A percentile compares a stretch with the other conserved stretches of the same genome.
Conservation (phyloP, 73 alveolate genomes). For the Paramecium pentaurelia region DNA sequence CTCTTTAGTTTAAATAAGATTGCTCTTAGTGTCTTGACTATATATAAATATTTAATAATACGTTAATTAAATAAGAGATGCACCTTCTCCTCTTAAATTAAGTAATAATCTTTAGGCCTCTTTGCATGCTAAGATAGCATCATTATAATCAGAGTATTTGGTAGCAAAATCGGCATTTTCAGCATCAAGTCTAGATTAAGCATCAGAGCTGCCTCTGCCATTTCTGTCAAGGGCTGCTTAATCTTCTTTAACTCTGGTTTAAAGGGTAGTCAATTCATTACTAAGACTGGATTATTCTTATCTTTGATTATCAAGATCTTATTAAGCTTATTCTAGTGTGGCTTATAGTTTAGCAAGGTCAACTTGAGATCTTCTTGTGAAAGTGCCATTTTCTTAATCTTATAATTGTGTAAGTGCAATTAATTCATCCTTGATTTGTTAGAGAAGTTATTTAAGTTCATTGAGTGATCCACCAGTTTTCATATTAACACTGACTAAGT, state of each 20-base stretch:
- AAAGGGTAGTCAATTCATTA: slow-evolving; percentile 8
- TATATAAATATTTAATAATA: neutral
- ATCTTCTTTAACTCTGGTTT: slow-evolving; percentile 18
- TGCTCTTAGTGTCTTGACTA: slow-evolving; percentile 20
- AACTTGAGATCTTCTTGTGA: slow-evolving; percentile 17
- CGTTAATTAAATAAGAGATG: slow-evolving; percentile 18
- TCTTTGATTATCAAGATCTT: slow-evolving; percentile 18
- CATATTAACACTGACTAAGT: slow-evolving; percentile 35
- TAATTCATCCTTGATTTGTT: slow-evolving; percentile 44
- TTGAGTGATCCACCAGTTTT: slow-evolving; percentile 39
- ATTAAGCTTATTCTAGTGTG: slow-evolving; percentile 25
- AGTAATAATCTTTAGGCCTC: slow-evolving; percentile 38
- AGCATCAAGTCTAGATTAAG: neutral
- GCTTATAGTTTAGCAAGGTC: slow-evolving; percentile 32
- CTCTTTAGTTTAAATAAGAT: slow-evolving; percentile 36
- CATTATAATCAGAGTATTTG: neutral
- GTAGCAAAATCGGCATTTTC: slow-evolving; percentile 35
- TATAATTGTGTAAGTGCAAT: slow-evolving; percentile 4
- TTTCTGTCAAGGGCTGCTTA: slow-evolving; percentile 39
- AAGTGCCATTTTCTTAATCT: neutral
- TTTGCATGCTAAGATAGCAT: slow-evolving; percentile 43
- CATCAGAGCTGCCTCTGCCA: slow-evolving; percentile 6
- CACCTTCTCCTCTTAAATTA: neutral
- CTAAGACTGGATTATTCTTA: neutral
- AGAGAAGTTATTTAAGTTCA: slow-evolving; percentile 23